A percentile compares a stretch with the other conserved stretches of the same genome.
phyloP scores from a whole-genome alignment of 495 filamentous ascomycete genomes.

The Platismatia glauca region DNA sequence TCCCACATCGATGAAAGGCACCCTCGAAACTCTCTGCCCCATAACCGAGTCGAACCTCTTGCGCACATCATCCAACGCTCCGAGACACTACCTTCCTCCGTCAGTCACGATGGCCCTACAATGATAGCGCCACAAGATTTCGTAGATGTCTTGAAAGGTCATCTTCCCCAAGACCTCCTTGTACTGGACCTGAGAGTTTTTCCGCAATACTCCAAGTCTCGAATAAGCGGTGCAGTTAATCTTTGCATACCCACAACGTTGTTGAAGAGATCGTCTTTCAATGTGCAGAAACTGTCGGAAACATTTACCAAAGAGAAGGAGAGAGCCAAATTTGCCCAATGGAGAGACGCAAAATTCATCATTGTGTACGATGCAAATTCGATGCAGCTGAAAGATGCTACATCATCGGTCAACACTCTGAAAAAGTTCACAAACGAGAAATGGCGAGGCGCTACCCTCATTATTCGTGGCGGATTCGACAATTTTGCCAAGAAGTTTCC shows the following conservation, averaged over 20 bases:
- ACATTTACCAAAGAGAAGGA: constrained; percentile 74
- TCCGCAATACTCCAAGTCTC: constrained; percentile 66
- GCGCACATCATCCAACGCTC: constrained; percentile 35
- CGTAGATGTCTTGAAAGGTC: constrained; percentile 53
- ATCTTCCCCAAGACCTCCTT: constrained; percentile 48
- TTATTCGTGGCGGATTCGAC: constrained; percentile 54
- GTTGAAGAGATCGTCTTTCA: constrained; percentile 83
- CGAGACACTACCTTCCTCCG: constrained; percentile 46
- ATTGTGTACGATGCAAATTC: constrained; percentile 82
- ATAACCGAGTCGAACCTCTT: constrained; percentile 27
- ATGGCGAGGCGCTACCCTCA: constrained; percentile 62
- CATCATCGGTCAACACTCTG: constrained; percentile 67
- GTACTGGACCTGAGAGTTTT: constrained; percentile 85
- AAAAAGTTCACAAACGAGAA: constrained; percentile 87
- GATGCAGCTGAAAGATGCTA: constrained; percentile 65
- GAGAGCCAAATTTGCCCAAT: constrained; percentile 63
- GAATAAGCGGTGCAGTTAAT: constrained; percentile 73
- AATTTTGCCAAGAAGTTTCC: constrained; percentile 46
- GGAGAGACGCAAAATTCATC: constrained; percentile 65
- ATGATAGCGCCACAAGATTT: constrained; percentile 59
- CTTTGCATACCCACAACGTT: constrained; percentile 93
- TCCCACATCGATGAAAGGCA: constrained; percentile 41
- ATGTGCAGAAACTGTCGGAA: constrained; percentile 77
- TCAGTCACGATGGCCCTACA: constrained; percentile 29
- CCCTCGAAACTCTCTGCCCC: constrained; percentile 41